These are phyloP conservation scores for Hemileccinum rubropunctum DNA, from an alignment of 768 basidiomycete genomes.

Conservation along the genomic window DNA sequence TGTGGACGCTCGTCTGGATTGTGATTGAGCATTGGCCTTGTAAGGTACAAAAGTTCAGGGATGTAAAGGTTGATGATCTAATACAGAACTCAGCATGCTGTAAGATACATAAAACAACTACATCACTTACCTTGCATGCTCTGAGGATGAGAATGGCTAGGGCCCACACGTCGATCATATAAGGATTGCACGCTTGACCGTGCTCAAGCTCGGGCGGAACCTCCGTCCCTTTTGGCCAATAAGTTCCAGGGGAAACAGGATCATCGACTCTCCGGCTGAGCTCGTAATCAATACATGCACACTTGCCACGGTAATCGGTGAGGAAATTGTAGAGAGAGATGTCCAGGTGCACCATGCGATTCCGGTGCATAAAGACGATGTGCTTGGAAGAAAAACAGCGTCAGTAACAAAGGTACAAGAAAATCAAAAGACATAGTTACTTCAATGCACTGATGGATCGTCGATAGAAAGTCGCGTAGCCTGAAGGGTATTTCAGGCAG, in stretches of 20 bases:
- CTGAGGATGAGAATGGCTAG: slow-evolving; percentile 62
- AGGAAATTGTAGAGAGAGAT: slow-evolving; percentile 69
- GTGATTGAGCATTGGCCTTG: slow-evolving; percentile 57
- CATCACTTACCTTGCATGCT: slow-evolving; percentile 53
- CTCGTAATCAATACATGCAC: slow-evolving; percentile 76
- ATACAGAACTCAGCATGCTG: slow-evolving; percentile 3
- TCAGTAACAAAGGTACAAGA: slow-evolving; percentile 1
- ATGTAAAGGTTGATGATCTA: slow-evolving; percentile 57
- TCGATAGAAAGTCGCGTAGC: slow-evolving; percentile 50
- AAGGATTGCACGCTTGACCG: slow-evolving; percentile 51
- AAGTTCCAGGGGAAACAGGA: slow-evolving; percentile 35
- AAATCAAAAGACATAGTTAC: slow-evolving; percentile 32
- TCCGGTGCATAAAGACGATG: slow-evolving; percentile 64
- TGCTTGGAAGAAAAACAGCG: slow-evolving; percentile 42
- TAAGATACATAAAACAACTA: background rate
- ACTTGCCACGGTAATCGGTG: slow-evolving; percentile 60
- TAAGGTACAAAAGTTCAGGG: slow-evolving; percentile 57
- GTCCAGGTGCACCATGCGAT: slow-evolving; percentile 67
- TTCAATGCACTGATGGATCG: slow-evolving; percentile 67
- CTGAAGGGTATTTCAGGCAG: slow-evolving; percentile 50
- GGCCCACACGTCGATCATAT: slow-evolving; percentile 75
- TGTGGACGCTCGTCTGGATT: slow-evolving; percentile 52
- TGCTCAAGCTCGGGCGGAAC: slow-evolving; percentile 67
- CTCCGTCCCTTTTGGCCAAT: slow-evolving; percentile 56
- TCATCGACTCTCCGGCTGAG: slow-evolving; percentile 54